Percentiles rank a stretch among this genome's conserved stretches.
These are phyloP conservation scores for Aspergillus floridensis DNA, from an alignment of 2,329 filamentous ascomycete genomes.

Conservation along the genomic window DNA sequence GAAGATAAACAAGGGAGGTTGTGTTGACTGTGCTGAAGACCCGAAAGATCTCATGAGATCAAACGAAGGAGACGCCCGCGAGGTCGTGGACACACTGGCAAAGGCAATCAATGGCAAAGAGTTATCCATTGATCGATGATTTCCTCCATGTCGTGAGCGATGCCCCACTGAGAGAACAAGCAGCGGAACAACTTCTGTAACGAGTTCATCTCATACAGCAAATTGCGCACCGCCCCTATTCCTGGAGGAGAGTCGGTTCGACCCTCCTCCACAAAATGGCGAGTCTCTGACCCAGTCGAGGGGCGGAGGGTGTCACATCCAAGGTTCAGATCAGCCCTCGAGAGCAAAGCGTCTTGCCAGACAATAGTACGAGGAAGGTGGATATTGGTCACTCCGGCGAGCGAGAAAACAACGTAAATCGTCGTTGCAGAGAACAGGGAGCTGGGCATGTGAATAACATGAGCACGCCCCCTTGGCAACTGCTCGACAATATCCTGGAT, in stretches of 20 bases:
- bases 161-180: slow-evolving; percentile 46
- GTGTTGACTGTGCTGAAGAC: too few species aligned
- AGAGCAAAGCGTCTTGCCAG: slow-evolving; percentile 43
- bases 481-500: slow-evolving; percentile 50
- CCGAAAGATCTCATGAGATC: too few species aligned
- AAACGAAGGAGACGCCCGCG: background rate
- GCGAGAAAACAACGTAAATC: slow-evolving; percentile 42
- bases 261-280: slow-evolving; percentile 37
- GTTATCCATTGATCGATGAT: slow-evolving; percentile 46
- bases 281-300: slow-evolving; percentile 35
- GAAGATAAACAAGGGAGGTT: too few species aligned
- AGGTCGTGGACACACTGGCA: background rate
- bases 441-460: slow-evolving; percentile 47
- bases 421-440: slow-evolving; percentile 46
- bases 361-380: slow-evolving; percentile 40
- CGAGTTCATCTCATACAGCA: slow-evolving; percentile 49
- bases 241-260: slow-evolving; percentile 20
- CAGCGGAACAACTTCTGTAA: slow-evolving; percentile 49
- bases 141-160: slow-evolving; percentile 47
- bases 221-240: slow-evolving; percentile 34
- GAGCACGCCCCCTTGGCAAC: slow-evolving; percentile 44
- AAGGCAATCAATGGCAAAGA: slow-evolving; percentile 36
- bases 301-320: slow-evolving; percentile 25
- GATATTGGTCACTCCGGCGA: slow-evolving; percentile 39
- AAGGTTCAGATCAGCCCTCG: slow-evolving; percentile 29